Evolutionary conservation across 495 filamentous ascomycete species (phyloP).

Genomic region (Talaromyces adpressus): DNA sequence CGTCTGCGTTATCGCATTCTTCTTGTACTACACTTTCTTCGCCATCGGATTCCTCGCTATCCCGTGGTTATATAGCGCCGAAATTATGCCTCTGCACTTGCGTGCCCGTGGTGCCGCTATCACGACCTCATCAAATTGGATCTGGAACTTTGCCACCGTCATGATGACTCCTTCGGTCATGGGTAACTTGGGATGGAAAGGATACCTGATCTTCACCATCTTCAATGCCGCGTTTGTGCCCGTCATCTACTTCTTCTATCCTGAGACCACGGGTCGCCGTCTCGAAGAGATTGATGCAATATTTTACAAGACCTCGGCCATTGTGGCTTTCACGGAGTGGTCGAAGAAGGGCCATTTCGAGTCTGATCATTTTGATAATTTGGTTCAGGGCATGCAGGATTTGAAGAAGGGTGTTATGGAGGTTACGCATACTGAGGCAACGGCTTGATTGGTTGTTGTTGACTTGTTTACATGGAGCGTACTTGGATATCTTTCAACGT

Average conservation of each 20-base stretch:
- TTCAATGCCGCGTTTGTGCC: constrained; percentile 54
- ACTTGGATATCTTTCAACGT: no score
- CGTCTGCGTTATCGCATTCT: constrained; percentile 11
- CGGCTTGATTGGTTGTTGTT: no score
- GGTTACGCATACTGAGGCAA: no score
- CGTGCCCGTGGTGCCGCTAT: constrained; percentile 44
- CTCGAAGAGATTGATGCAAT: constrained; percentile 46
- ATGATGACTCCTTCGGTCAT: no score
- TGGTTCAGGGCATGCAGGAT: no score
- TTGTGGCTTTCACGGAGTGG: no score
- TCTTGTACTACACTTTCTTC: constrained; percentile 26
- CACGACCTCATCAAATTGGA: constrained; percentile 19
- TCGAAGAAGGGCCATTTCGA: no score
- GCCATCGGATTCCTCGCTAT: constrained; percentile 48
- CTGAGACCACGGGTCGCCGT: constrained; percentile 48
- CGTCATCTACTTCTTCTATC: constrained; percentile 51
- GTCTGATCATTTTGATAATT: no score
- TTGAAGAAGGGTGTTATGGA: no score
- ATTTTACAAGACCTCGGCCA: constrained; percentile 16
- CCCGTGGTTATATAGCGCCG: constrained; percentile 48
- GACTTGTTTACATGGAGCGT: no score
- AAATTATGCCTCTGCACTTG: constrained; percentile 43
- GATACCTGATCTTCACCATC: constrained; percentile 42
- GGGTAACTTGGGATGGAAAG: constrained; percentile 16
- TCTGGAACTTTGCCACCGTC: no score